Percentiles rank a stretch among this genome's conserved stretches.
phyloP scores from a whole-genome alignment of 192 early-diverging fungal species.

The Linnemannia elongata region DNA sequence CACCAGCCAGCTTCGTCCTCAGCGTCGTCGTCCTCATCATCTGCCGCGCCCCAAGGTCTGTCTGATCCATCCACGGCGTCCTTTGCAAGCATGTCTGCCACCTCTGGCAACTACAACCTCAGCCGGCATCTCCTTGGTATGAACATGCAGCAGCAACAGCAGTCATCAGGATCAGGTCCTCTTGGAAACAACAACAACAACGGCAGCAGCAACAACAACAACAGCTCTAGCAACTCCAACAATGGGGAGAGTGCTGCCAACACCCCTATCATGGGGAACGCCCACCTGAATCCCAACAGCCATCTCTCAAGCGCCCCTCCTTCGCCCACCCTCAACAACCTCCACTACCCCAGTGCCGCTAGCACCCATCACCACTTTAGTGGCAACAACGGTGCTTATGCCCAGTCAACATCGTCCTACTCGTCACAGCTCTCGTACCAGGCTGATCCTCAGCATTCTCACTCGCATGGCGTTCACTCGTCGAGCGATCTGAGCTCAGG shows the following conservation, averaged over 20 bases:
- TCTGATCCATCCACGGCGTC: conserved; percentile 10
- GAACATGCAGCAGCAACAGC: conserved; percentile 30
- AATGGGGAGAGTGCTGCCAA: conserved; percentile 18
- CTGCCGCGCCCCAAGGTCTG: not conserved
- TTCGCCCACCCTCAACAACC: conserved; percentile 41
- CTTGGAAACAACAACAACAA: not conserved
- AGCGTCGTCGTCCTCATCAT: conserved; percentile 11
- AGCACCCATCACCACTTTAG: conserved; percentile 29
- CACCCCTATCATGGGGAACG: conserved; percentile 28
- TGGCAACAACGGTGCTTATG: conserved; percentile 10
- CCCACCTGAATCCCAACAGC: conserved; percentile 20
- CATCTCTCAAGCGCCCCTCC: conserved; percentile 41
- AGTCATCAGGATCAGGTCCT: conserved; percentile 5
- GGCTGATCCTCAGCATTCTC: conserved; percentile 13
- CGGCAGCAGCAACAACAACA: not conserved
- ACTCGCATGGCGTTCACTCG: conserved; percentile 22
- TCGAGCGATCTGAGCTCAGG: conserved; percentile 19
- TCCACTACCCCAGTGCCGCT: conserved; percentile 21
- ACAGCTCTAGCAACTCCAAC: not conserved
- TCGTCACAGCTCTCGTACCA: conserved; percentile 7
- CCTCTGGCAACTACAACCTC: conserved; percentile 29
- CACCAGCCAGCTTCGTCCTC: conserved; percentile 3
- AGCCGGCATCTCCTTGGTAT: conserved; percentile 36
- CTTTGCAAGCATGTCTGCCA: conserved; percentile 18
- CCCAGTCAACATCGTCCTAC: conserved; percentile 15